Evolutionary conservation across 805 yeast genomes (phyloP).

Genomic region (Starmerella apis): DNA sequence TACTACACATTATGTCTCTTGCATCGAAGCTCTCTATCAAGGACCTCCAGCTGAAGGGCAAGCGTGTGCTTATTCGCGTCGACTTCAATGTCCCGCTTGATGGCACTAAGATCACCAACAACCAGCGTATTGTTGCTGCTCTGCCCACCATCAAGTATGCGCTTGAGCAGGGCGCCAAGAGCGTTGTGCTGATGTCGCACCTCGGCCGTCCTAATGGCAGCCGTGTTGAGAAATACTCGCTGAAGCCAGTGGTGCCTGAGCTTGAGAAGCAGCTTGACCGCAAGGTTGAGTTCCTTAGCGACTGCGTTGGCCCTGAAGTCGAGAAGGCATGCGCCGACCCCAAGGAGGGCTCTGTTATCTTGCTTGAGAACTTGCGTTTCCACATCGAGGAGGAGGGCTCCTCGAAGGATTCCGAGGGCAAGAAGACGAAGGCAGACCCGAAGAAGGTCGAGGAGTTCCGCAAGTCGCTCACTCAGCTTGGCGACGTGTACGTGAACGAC

Average conservation of each 20-base stretch:
- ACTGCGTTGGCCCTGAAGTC: slow-evolving; percentile 88
- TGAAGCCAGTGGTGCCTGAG: slow-evolving; percentile 89
- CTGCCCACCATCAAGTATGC: slow-evolving; percentile 96
- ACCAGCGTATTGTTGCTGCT: slow-evolving; percentile 99
- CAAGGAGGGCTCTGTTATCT: slow-evolving; percentile 68
- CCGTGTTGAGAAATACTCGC: slow-evolving; percentile 70
- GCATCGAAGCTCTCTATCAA: slow-evolving; percentile 86
- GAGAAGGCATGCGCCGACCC: slow-evolving; percentile 68
- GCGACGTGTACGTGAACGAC: slow-evolving; percentile 94
- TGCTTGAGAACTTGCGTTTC: slow-evolving; percentile 95
- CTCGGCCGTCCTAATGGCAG: slow-evolving; percentile 99
- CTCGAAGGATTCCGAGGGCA: slow-evolving; percentile 79
- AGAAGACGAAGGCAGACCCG: slow-evolving; percentile 78
- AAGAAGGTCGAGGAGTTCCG: slow-evolving; percentile 82
- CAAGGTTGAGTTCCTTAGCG: slow-evolving; percentile 71
- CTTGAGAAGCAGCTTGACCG: slow-evolving; percentile 64
- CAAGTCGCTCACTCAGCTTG: slow-evolving; percentile 76
- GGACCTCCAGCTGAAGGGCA: slow-evolving; percentile 75
- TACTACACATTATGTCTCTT: slow-evolving; percentile 60
- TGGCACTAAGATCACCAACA: slow-evolving; percentile 94
- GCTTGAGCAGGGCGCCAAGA: slow-evolving; percentile 79
- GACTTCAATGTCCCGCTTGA: slow-evolving; percentile 55
- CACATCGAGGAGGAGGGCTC: slow-evolving; percentile 90
- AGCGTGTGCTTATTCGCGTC: slow-evolving; percentile 97
- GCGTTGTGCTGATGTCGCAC: slow-evolving; percentile 87